Base-by-base conservation (phyloP, 2,329 filamentous ascomycete species). In the Claviceps fusiformis region DNA sequence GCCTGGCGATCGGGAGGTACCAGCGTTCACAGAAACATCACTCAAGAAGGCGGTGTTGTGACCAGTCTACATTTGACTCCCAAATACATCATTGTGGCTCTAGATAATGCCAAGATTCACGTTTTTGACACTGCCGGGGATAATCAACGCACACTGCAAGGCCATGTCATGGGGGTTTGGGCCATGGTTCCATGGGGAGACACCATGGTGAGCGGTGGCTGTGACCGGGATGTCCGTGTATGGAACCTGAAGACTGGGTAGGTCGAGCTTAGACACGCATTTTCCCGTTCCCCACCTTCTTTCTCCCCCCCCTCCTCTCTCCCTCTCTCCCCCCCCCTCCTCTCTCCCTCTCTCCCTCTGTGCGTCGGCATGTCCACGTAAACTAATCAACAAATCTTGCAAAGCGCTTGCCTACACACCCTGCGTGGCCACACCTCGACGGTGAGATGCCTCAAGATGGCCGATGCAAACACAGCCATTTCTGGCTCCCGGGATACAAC, bases 161-260 rank as follows among this genome's bases (percentile, higher is more conserved):
- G 93, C 11, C 93, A 98, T 72, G 88, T 97, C 48, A 98, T 98
- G 93, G 93, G 93, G 45, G 93, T 98, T 24, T 98, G 93, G 93
- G 93, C 93, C 51, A 97, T 98, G 92, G 90, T 98, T 29, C 93
- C 93, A 7, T 96, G 91, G 88, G 92, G 89, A 57, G 92, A 98
- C 68, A 86, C 89, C 54, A 78, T 98, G 58, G 93, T 98, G 57
- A 96, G 90, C 63, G 93, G 93, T 63, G 93, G 93, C 6, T 98
- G 93, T 68, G 93, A 98, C 72, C 82, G 93, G 58, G 93, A 98
- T 67, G 93, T 98, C 33, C 81, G 93, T 56, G 93, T 98, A 6
- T 98, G 93, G 93, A 88, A 98, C 65, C 84, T 98, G 75, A 83
- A 85, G 52, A 95, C 89, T 58, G 93, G 91, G 89, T 95, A 80